Evolutionary conservation across 139 green algal genomes (phyloP).

Genomic region (Volvox africanus): DNA sequence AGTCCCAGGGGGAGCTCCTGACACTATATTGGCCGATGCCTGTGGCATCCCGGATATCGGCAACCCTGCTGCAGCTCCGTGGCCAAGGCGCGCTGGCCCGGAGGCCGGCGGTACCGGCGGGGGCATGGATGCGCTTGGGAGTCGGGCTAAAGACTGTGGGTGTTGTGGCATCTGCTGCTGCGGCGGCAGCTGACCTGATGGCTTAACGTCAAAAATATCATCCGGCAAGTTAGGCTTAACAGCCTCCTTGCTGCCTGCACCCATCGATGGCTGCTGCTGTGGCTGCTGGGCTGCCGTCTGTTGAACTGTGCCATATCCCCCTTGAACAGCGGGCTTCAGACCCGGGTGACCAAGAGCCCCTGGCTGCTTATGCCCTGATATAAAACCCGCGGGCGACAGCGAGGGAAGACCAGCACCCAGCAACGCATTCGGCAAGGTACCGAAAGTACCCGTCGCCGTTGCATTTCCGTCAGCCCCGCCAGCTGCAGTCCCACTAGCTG

Average conservation of each 20-base stretch:
- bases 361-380: constrained; percentile 15
- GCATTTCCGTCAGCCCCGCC: background rate
- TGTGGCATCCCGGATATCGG: background rate
- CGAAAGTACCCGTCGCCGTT: background rate
- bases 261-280: constrained; percentile 8
- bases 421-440: constrained; percentile 12
- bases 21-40: background rate
- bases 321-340: constrained; percentile 17
- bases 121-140: background rate
- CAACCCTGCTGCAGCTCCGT: background rate
- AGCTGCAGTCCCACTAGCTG: background rate
- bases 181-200: background rate
- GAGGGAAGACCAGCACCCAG: constrained; percentile 3
- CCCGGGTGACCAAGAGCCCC: constrained; percentile 1
- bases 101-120: constrained; percentile 30
- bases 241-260: background rate
- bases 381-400: background rate
- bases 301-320: background rate
- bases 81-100: constrained; percentile 22
- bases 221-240: constrained; percentile 51
- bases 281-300: background rate
- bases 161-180: constrained; percentile 5
- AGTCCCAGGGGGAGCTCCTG: background rate
- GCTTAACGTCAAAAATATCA: constrained; percentile 59
- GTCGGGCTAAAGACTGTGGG: background rate